phyloP scores from a whole-genome alignment of 768 basidiomycete genomes.

The Mycena haematopus region DNA sequence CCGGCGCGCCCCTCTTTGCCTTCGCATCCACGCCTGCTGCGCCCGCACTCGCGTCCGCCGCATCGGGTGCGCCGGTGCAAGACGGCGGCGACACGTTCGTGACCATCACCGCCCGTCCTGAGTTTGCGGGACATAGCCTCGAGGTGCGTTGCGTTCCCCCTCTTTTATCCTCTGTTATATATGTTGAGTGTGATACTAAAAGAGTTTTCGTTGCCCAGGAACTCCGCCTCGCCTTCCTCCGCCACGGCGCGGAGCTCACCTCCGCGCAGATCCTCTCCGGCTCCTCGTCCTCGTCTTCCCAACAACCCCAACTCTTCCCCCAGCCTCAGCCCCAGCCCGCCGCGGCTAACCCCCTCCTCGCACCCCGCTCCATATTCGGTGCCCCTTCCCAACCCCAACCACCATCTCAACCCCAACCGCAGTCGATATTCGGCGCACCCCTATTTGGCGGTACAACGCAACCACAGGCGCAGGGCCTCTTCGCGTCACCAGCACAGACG shows the following conservation, averaged over 20 bases:
- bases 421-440: too few relatives aligned
- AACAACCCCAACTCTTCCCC: background rate
- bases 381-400: too few relatives aligned
- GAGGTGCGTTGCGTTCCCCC: conserved; percentile 38
- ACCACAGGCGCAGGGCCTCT: too few relatives aligned
- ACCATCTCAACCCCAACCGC: too few relatives aligned
- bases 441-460: too few relatives aligned
- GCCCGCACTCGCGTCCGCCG: background rate
- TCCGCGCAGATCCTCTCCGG: conserved; percentile 24
- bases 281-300: background rate
- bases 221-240: conserved; percentile 45
- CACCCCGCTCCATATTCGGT: background rate
- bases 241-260: conserved; percentile 36
- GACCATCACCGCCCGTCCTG: conserved; percentile 39
- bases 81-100: conserved; percentile 35
- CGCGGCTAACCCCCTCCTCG: background rate
- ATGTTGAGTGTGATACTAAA: too few relatives aligned
- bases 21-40: too few relatives aligned
- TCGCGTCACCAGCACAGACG: too few relatives aligned
- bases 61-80: conserved; percentile 18
- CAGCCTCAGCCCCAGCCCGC: background rate
- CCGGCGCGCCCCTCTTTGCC: conserved; percentile 23
- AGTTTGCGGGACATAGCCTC: conserved; percentile 47
- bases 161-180: background rate
- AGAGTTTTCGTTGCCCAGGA: too few relatives aligned